These are phyloP conservation scores for Pythium dissotocum DNA, from an alignment of 352 stramenopile genomes.

Conservation along the genomic window DNA sequence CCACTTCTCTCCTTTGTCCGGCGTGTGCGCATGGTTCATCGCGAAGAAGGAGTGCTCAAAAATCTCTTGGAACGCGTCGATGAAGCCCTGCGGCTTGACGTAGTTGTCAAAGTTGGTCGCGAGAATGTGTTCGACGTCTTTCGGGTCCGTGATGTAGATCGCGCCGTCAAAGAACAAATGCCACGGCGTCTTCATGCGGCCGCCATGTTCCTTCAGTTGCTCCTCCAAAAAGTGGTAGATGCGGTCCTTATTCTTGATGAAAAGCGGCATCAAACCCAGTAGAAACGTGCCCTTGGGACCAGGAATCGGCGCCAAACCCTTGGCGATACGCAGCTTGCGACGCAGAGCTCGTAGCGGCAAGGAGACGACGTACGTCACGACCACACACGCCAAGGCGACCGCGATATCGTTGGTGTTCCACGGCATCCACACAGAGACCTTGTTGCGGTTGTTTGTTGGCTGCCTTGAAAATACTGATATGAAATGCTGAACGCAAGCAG, in stretches of 20 bases:
- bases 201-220: conserved; percentile 40
- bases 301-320: conserved; percentile 39
- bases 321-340: conserved; percentile 58
- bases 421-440: background rate
- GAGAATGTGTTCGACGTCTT: conserved; percentile 68
- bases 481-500: background rate
- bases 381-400: conserved; percentile 10
- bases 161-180: conserved; percentile 64
- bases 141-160: conserved; percentile 64
- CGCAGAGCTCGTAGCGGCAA: conserved; percentile 23
- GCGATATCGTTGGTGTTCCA: conserved; percentile 17
- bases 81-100: conserved; percentile 68
- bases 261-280: conserved; percentile 55
- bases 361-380: conserved; percentile 9
- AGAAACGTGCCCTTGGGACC: conserved; percentile 47
- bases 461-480: background rate
- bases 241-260: conserved; percentile 48
- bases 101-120: conserved; percentile 70
- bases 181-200: conserved; percentile 66
- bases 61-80: conserved; percentile 63
- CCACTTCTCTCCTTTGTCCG: conserved; percentile 63
- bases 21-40: conserved; percentile 59
- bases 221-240: conserved; percentile 66
- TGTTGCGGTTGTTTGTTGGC: background rate
- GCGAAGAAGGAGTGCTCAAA: conserved; percentile 77